Evolutionary conservation across 164 flowering plant species (phyloP), one percentile per base, ranked within the genome.

Genomic region (Nymphaea thermarum): DNA sequence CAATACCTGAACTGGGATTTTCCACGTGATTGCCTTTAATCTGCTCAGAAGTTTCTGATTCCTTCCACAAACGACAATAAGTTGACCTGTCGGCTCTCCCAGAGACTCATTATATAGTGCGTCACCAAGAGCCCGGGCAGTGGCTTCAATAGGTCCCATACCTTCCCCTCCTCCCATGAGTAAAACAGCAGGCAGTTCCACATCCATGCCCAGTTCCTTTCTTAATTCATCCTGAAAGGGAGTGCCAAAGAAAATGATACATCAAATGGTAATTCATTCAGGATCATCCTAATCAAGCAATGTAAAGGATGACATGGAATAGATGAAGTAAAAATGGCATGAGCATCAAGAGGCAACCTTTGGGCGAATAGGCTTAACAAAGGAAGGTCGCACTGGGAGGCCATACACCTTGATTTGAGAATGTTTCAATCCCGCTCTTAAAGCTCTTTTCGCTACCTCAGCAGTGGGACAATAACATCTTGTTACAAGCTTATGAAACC

Each of bases 91-190:
- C 15, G 97, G 91, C 71, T 77, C 89, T 18, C 86, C 91, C 66
- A 75, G 75, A 75, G 64, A 71, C 75, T 85, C 94, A 73, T 94
- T 89, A 80, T 87, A 94, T 57, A 91, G 75, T 65, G 88, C 72
- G 69, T 85, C 75, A 16, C 84, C 91, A 64, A 94, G 92, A n/a
- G 89, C 97, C 43, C 86, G 82, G 65, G 97, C 96, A 65, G 99
- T 94, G 42, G 89, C 89, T 79, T 94, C 96, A 70, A 94, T 91
- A 18, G 99, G 99, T 2, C 98, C 98, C 97, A 94, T 94, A 41
- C 98, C 98, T 82, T 94, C 98, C 44, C 98, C 98, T 75, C 98
- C 98, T 59, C 98, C 98, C 97, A 94, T 94, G 69, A 94, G 75
- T 68, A 94, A 77, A 43, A 89, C 98, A 67, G 98, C 91, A 62